Evolutionary conservation across 306 rosid genomes (phyloP).

Genomic region (Vigna radiata): DNA sequence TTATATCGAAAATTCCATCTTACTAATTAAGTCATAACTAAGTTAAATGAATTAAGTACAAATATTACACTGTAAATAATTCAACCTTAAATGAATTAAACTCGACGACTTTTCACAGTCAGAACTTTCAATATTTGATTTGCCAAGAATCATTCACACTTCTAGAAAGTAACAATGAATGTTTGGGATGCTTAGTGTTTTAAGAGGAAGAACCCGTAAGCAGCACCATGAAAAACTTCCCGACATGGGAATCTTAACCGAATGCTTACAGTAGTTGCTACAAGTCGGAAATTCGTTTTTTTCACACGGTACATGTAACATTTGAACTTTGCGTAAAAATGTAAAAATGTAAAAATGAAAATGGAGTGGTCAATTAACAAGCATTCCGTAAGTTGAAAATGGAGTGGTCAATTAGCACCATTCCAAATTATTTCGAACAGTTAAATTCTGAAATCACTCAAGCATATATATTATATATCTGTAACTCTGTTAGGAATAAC

Average conservation of each 20-base stretch:
- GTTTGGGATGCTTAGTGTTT: neutral
- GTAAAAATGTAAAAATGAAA: conserved; percentile 2
- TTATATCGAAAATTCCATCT: neutral
- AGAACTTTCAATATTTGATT: too few relatives aligned
- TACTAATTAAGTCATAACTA: neutral
- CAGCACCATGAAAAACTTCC: neutral
- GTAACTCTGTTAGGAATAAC: neutral
- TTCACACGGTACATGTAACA: neutral
- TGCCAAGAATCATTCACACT: too few relatives aligned
- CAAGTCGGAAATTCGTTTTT: too few relatives aligned
- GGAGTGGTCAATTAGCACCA: neutral
- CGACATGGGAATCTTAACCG: neutral
- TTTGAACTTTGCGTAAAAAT: neutral
- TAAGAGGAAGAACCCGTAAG: neutral
- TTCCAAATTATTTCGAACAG: neutral
- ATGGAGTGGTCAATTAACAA: neutral
- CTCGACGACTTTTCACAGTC: too few relatives aligned
- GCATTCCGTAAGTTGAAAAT: neutral
- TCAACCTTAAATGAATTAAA: too few relatives aligned
- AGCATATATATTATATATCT: neutral
- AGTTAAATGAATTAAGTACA: too few relatives aligned
- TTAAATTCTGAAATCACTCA: neutral
- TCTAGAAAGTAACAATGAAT: too few relatives aligned
- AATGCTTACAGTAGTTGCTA: neutral
- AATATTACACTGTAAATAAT: too few relatives aligned